These are phyloP conservation scores for Heritiera littoralis DNA, from an alignment of 345 rosid genomes.

Conservation along the genomic window DNA sequence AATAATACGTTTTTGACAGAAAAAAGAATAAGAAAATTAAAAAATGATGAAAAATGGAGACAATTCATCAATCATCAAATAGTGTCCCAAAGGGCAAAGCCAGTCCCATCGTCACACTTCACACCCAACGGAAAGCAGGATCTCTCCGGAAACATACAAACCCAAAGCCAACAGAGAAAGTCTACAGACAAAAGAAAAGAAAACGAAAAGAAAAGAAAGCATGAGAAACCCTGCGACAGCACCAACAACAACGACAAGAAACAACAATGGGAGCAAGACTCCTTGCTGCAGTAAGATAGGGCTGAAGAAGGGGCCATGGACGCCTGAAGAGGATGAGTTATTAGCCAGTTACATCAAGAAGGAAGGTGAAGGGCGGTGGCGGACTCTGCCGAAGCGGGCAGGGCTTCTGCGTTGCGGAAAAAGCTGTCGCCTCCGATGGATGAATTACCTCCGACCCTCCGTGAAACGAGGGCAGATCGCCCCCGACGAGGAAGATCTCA, in stretches of 20 bases:
- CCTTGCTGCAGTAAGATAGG: conserved; percentile 63
- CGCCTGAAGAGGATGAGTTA: conserved; percentile 60
- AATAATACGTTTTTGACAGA: too few species aligned
- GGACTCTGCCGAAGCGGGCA: conserved; percentile 58
- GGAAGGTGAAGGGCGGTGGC: conserved; percentile 66
- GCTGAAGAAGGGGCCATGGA: conserved; percentile 66
- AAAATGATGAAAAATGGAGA: too few species aligned
- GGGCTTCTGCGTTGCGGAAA: conserved; percentile 68
- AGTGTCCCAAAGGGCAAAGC: too few species aligned
- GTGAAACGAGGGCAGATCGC: conserved; percentile 67
- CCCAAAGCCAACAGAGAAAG: too few species aligned
- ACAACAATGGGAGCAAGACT: conserved; percentile 22
- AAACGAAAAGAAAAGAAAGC: background rate
- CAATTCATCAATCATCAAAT: too few species aligned
- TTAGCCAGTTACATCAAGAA: conserved; percentile 47
- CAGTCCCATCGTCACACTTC: too few species aligned
- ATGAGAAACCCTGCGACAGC: background rate
- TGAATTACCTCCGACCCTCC: conserved; percentile 64
- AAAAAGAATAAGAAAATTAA: too few species aligned
- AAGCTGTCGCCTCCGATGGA: conserved; percentile 77
- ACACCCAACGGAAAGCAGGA: too few species aligned
- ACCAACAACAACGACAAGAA: background rate
- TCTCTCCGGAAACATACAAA: too few species aligned
- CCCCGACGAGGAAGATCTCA: conserved; percentile 69
- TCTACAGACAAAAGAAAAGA: background rate